Evolutionary conservation across 257 asterid genomes (phyloP), one percentile per base, ranked within the genome.

Genomic region (Solanum paucissectum): DNA sequence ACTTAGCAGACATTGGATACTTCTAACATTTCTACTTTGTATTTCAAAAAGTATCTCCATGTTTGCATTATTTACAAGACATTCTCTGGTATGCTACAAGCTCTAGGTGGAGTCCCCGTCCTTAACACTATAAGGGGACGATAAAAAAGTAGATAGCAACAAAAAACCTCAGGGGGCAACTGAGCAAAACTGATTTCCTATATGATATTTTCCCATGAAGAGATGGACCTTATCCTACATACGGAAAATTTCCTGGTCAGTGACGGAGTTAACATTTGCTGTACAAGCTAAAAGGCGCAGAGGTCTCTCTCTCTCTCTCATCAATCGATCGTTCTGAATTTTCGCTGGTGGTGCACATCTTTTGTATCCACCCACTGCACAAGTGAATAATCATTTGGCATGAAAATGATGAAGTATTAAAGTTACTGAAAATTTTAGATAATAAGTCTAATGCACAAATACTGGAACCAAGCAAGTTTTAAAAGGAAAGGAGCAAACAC

Each of bases 361-460:
- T 33, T 88, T 34, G 44, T 71, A 32, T 83, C 88, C 27, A 84
- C 83, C 60, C 83, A 46, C 91, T 89, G 91, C 87, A 87, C 9
- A 52, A 85, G 84, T 62, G 42, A 36, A 32, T 20, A 49, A 82
- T 46, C 68, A 46, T 81, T 46, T 81, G 42, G 40, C 42, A 27
- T 46, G 68, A 81, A 79, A 16, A 27, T 40, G 52, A 21, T 21
- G 21, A 23, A 37, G 33, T 38, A 21, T 7, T 6, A 20, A 73
- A 73, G 58, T 38, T 38, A n/a, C 58, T 1, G 6, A 10, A 6
- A 75, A 37, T 18, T 37, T 23, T 2, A 1, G 20, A 82, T 18
- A 32, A 5, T 1, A 27, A 9, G 27, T 44, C 10, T 49, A 81
- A 49, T 46, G 25, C 64, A 79, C 66, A 44, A 77, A 77, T 40